phyloP scores from a whole-genome alignment of 2,329 filamentous ascomycete species.

The Stagonosporopsis tanaceti region DNA sequence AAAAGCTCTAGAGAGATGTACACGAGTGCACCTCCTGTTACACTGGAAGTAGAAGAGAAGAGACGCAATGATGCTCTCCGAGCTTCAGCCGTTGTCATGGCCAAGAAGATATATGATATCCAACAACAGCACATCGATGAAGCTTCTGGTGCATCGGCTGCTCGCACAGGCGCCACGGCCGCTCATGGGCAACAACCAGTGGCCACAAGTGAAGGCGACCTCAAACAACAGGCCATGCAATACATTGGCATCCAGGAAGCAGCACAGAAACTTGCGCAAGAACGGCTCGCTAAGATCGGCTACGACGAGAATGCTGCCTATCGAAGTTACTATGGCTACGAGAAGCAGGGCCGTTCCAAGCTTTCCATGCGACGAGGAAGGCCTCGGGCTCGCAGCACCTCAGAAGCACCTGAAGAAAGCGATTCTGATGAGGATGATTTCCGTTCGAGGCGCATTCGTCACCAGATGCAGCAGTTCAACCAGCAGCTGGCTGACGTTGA shows the following conservation, averaged over 20 bases:
- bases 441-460: constrained; percentile 74
- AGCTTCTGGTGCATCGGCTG: constrained; percentile 33
- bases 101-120: constrained; percentile 80
- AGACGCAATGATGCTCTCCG: constrained; percentile 75
- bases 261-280: constrained; percentile 84
- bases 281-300: constrained; percentile 81
- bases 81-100: constrained; percentile 88
- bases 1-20: constrained; percentile 78
- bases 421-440: constrained; percentile 65
- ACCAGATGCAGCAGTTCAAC: constrained; percentile 81
- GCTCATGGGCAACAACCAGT: constrained; percentile 37
- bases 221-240: constrained; percentile 61
- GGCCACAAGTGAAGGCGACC: constrained; percentile 50
- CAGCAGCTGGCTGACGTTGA: constrained; percentile 73
- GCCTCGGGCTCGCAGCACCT: constrained; percentile 71
- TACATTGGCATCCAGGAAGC: constrained; percentile 79
- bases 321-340: constrained; percentile 78
- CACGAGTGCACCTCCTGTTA: constrained; percentile 76
- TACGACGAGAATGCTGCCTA: constrained; percentile 72
- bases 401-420: constrained; percentile 44
- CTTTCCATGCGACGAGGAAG: constrained; percentile 63
- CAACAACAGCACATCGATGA: constrained; percentile 70
- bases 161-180: constrained; percentile 47
- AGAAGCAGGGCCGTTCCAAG: constrained; percentile 57
- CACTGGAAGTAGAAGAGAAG: constrained; percentile 76